Base-by-base conservation (phyloP, 345 rosid genomes). In the Salix caprea region DNA sequence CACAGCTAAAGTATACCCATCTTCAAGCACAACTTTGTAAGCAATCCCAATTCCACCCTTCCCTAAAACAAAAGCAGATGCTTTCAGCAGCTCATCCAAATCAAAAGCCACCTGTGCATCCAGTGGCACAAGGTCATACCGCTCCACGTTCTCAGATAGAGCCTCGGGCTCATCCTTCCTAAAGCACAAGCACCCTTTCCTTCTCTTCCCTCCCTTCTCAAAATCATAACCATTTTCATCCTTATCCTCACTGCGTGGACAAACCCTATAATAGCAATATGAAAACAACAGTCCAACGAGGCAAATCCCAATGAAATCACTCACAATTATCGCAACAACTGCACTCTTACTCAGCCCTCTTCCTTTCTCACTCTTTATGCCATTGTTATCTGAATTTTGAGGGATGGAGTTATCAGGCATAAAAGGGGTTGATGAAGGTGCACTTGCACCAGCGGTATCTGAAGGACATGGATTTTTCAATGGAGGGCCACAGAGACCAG, bases 31-130 rank as follows among this genome's bases (percentile, higher is more conserved):
- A 64, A 96, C 97, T 85, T 94, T 94, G 89, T 96, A 96, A 74
- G 92, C 94, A 60, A 94, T 96, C 37, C 99, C 99, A 39, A 92
- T 91, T 79, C 98, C 97, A 44, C 98, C 91, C 92, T 96, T 96
- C 50, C 99, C 98, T 5, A 96, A 78, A 70, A 96, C 98, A 80
- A 96, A 96, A 73, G 98, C 99, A 0, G 98, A 90, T 56, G 99
- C 99, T 84, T 93, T 96, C 61, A 96, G 93, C 77, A 96, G 84
- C 85, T 96, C 98, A 69, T 96, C 98, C 64, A 96, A 87, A 87
- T 93, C 90, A 69, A 96, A 93, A 66, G 89, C 90, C 74, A 93
- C 92, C 72, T 91, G 96, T 52, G 87, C 54, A 78, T 92, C 98
- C 56, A 94, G 78, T 0, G 97, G 85, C 69, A 94, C 91, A 28